Evolutionary conservation across 768 basidiomycete genomes (phyloP).

Genomic region (Amanita subjunquillea): DNA sequence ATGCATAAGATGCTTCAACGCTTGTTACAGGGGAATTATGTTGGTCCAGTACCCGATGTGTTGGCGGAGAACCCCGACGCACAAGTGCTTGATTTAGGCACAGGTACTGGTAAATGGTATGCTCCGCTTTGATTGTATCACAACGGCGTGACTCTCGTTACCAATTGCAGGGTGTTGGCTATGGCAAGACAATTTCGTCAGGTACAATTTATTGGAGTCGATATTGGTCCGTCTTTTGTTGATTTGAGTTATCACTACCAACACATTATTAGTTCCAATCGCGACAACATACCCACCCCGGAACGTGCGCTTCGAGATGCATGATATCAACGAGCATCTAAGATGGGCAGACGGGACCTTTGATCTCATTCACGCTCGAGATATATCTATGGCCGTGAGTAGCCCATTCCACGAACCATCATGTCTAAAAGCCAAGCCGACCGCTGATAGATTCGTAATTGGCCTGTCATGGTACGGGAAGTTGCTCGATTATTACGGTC

Average conservation of each 20-base stretch:
- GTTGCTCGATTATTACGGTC: conserved; percentile 54
- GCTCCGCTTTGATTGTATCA: conserved; percentile 15
- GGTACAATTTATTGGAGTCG: conserved; percentile 59
- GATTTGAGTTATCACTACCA: conserved; percentile 7
- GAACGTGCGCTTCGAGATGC: conserved; percentile 60
- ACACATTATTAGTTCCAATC: conserved; percentile 48
- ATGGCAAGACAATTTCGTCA: conserved; percentile 60
- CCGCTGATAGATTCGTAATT: conserved; percentile 40
- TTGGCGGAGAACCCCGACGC: conserved; percentile 28
- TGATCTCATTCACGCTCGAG: conserved; percentile 61
- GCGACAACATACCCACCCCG: conserved; percentile 47
- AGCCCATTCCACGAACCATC: background rate
- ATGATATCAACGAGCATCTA: conserved; percentile 43
- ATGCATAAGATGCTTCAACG: conserved; percentile 38
- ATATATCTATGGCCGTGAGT: conserved; percentile 51
- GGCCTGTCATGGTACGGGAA: conserved; percentile 42
- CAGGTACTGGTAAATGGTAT: conserved; percentile 67
- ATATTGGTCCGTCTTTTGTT: conserved; percentile 49
- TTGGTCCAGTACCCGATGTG: conserved; percentile 48
- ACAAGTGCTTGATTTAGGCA: conserved; percentile 65
- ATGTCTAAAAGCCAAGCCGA: background rate
- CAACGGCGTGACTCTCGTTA: conserved; percentile 9
- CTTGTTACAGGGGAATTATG: conserved; percentile 45
- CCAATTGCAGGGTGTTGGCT: conserved; percentile 51
- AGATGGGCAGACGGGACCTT: conserved; percentile 45